These are phyloP conservation scores for Bacterosira constricta DNA, from an alignment of 108 stramenopile species.

Conservation along the genomic window DNA sequence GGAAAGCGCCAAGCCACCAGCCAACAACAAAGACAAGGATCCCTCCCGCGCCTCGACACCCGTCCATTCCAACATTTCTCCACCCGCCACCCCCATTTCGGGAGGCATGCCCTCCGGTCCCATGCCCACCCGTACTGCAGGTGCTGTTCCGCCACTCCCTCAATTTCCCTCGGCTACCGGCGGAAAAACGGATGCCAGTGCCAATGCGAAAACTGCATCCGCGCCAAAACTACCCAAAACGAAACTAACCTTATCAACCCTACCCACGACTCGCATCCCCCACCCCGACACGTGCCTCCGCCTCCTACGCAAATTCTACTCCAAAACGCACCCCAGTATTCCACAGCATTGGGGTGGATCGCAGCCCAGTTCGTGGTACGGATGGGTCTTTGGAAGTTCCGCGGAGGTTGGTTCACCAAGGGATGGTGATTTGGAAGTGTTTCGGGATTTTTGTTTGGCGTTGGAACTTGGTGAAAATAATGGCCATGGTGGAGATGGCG, in stretches of 20 bases:
- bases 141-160: background rate
- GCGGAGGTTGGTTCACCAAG: background rate
- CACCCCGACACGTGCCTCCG: conserved; percentile 64
- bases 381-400: conserved; percentile 49
- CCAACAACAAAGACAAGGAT: background rate
- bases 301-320: conserved; percentile 72
- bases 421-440: conserved; percentile 52
- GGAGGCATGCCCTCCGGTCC: background rate
- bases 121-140: background rate
- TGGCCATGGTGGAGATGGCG: background rate
- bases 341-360: conserved; percentile 67
- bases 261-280: conserved; percentile 53
- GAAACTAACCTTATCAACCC: conserved; percentile 1
- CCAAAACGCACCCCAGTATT: conserved; percentile 57
- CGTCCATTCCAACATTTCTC: conserved; percentile 25
- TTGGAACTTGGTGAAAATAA: conserved; percentile 27
- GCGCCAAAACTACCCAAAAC: too few relatives aligned
- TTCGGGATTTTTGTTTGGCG: conserved; percentile 48
- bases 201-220: background rate
- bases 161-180: background rate
- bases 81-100: background rate
- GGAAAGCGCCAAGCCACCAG: background rate
- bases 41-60: conserved; percentile 36
- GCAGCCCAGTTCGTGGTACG: conserved; percentile 40
- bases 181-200: background rate